Evolutionary conservation across 495 filamentous ascomycete species (phyloP).

Genomic region (Choiromyces venosus): DNA sequence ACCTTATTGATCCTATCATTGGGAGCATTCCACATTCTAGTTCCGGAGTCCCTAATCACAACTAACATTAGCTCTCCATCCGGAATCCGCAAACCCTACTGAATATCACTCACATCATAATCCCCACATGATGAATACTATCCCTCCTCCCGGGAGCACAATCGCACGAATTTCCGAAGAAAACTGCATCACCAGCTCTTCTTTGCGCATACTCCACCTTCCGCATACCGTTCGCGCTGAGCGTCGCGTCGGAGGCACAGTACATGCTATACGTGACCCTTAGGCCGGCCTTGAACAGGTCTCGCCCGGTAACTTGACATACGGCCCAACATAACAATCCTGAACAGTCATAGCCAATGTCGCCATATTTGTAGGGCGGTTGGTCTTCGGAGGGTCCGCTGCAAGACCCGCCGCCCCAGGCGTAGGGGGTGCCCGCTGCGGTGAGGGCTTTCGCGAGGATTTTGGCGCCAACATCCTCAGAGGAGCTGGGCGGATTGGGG

Average conservation of each 20-base stretch:
- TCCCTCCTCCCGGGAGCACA: constrained; percentile 13
- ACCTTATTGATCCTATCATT: constrained; percentile 13
- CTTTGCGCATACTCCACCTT: constrained; percentile 34
- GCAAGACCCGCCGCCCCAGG: constrained; percentile 41
- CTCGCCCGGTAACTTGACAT: constrained; percentile 38
- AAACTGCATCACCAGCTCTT: constrained; percentile 40
- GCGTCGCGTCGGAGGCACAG: constrained; percentile 20
- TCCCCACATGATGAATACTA: constrained; percentile 41
- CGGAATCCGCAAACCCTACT: constrained; percentile 5
- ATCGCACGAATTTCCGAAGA: constrained; percentile 39
- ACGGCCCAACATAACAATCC: constrained; percentile 41
- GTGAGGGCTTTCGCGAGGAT: constrained; percentile 13
- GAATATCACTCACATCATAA: constrained; percentile 16
- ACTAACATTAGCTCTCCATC: neutral
- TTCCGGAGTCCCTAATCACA: constrained; percentile 11
- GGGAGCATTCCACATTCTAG: constrained; percentile 18
- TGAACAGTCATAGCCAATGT: constrained; percentile 40
- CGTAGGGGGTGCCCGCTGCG: constrained; percentile 15
- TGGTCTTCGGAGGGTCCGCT: constrained; percentile 30
- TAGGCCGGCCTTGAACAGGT: constrained; percentile 36
- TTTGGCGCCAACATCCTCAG: neutral
- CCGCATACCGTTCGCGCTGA: constrained; percentile 13
- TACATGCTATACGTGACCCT: constrained; percentile 37
- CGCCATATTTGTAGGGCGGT: constrained; percentile 9
- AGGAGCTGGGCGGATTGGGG: too few species aligned